A percentile compares a stretch with the other conserved stretches of the same genome.
Conservation (phyloP, 2,329 filamentous ascomycete genomes). For the Elsinoe fawcettii region DNA sequence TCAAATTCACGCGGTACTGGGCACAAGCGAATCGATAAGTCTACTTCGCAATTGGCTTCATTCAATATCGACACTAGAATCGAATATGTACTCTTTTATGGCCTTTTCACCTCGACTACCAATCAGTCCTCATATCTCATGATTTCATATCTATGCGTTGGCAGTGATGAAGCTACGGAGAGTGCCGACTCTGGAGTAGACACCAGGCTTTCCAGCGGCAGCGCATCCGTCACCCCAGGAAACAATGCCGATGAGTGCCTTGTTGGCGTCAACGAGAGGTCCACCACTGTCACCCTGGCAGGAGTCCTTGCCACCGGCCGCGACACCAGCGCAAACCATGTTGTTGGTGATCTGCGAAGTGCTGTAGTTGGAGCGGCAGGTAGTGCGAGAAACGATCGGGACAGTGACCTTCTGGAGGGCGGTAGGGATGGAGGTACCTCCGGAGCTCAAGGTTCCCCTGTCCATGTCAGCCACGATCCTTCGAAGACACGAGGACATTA, state of each 20-base stretch:
- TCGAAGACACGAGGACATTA: not conserved
- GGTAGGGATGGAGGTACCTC: not conserved
- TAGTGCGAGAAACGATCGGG: conserved; percentile 4
- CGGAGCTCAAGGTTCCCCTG: not conserved
- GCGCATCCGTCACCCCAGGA: conserved; percentile 7
- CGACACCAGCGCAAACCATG: conserved; percentile 8
- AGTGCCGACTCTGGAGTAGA: conserved; percentile 4
- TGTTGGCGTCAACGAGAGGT: conserved; percentile 1
- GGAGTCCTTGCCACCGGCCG: conserved; percentile 4
- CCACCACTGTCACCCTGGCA: conserved; percentile 9
- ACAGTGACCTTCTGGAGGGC: not conserved
- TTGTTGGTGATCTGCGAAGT: not conserved
- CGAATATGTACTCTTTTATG: not conserved
- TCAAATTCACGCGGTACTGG: too few species aligned
- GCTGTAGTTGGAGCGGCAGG: conserved; percentile 1
- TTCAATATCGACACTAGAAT: conserved; percentile 3
- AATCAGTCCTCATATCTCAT: too few species aligned
- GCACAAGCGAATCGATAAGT: too few species aligned
- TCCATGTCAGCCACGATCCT: not conserved
- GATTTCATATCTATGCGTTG: not conserved
- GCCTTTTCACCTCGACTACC: not conserved
- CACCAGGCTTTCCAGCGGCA: conserved; percentile 4
- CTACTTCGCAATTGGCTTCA: not conserved
- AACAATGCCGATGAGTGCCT: not conserved
- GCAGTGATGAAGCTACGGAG: conserved; percentile 1